Base-by-base conservation (phyloP, 2,329 filamentous ascomycete species). In the Colletotrichum brevisporum region DNA sequence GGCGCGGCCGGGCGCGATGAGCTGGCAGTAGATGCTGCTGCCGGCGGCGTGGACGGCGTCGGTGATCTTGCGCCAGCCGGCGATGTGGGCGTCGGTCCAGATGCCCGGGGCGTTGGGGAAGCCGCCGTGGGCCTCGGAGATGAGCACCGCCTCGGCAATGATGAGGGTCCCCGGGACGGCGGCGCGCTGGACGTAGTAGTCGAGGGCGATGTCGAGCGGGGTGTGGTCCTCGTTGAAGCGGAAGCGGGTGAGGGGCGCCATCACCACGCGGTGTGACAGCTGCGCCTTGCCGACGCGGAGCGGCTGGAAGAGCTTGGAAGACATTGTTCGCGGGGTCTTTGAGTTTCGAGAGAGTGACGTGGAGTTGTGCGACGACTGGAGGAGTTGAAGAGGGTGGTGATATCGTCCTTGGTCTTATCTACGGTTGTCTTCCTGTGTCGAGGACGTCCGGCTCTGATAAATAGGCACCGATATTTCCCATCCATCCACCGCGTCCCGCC, bases 11-110 rank as follows among this genome's bases (percentile, higher is more conserved):
- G 89, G 80, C 0, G 84, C 85, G 83, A 89, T 92, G 0, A 93
- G 81, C 74, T 93, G 91, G 2, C 84, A 76, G 78, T 83, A 91
- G 59, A 92, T 89, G 74, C 83, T 88, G 39, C 83, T 85, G 12
- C 87, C 87, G 73, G 90, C 90, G 27, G 81, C 82, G 77, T 94
- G 91, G 1, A 93, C 89, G 1, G 85, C 87, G 51, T 89, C 84
- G 5, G 87, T 89, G 55, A 92, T 80, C 21, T 82, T 79, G 71
- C 84, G 87, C 91, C 90, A 93, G 0, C 82, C 86, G 2, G 81
- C 82, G 48, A 91, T 82, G 70, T 91, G 89, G 18, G 82, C 83
- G 0, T 83, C 78, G 41, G 76, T 86, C 74, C 83, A 90, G 74
- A 91, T 85, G 6, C 87, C 88, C 0, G 89, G 88, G 2, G 83